phyloP scores from a whole-genome alignment of 345 rosid genomes.

The Angophora floribunda region DNA sequence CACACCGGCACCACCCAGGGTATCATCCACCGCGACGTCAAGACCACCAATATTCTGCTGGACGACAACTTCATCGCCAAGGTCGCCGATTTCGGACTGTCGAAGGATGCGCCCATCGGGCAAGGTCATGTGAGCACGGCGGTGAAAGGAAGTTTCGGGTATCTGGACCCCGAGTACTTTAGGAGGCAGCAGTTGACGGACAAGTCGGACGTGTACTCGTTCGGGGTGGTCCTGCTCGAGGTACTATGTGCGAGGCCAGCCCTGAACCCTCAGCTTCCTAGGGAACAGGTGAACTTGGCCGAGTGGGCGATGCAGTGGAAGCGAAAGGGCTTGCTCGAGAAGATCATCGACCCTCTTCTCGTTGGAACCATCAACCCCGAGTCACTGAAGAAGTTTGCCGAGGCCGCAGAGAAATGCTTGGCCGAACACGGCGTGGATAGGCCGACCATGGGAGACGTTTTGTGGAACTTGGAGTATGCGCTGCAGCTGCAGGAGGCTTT shows the following conservation, averaged over 20 bases:
- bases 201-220: conserved; percentile 36
- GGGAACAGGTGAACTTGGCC: conserved; percentile 38
- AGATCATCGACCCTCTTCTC: conserved; percentile 33
- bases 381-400: conserved; percentile 37
- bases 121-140: conserved; percentile 39
- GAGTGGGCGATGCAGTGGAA: conserved; percentile 56
- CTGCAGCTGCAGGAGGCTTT: conserved; percentile 30
- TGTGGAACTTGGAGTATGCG: conserved; percentile 44
- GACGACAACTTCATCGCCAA: conserved; percentile 38
- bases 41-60: conserved; percentile 36
- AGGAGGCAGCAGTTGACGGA: conserved; percentile 35
- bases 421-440: conserved; percentile 32
- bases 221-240: conserved; percentile 38
- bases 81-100: conserved; percentile 37
- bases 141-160: conserved; percentile 44
- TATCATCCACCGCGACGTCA: conserved; percentile 41
- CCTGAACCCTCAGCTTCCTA: conserved; percentile 23
- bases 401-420: conserved; percentile 34
- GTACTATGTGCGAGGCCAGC: conserved; percentile 38
- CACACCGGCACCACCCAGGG: conserved; percentile 41
- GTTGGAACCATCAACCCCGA: conserved; percentile 28
- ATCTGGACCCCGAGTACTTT: conserved; percentile 36
- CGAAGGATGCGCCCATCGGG: conserved; percentile 33
- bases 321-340: conserved; percentile 29
- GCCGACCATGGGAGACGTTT: conserved; percentile 46